These are phyloP conservation scores for Diaporthe australafricana DNA, from an alignment of 2,329 filamentous ascomycete genomes.

Conservation along the genomic window DNA sequence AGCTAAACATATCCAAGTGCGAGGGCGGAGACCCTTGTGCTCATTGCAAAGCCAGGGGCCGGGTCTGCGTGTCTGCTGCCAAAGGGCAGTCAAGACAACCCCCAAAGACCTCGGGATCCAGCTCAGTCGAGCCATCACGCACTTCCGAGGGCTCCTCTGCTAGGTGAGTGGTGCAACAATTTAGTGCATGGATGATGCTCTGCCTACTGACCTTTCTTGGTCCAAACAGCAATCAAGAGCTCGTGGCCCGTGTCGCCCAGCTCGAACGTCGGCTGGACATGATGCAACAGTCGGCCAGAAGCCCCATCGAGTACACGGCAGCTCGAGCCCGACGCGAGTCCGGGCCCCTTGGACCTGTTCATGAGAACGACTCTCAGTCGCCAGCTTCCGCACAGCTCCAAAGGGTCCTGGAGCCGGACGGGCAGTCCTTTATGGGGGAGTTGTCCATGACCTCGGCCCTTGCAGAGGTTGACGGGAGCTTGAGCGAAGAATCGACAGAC, in stretches of 20 bases:
- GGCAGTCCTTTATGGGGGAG: constrained; percentile 35
- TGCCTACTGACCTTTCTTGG: not conserved
- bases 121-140: not conserved
- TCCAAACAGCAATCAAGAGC: not conserved
- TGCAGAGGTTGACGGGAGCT: constrained; percentile 10
- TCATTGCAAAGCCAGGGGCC: constrained; percentile 31
- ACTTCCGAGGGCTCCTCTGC: not conserved
- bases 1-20: constrained; percentile 10
- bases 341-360: not conserved
- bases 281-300: not conserved
- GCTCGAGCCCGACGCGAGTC: not conserved
- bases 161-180: not conserved
- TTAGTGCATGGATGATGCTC: not conserved
- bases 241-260: constrained; percentile 21
- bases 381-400: constrained; percentile 18
- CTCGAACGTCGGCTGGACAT: constrained; percentile 33
- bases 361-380: not conserved
- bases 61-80: constrained; percentile 25
- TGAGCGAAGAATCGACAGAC: not conserved
- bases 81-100: constrained; percentile 1
- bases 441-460: constrained; percentile 31
- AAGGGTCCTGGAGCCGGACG: constrained; percentile 29
- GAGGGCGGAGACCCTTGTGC: constrained; percentile 34
- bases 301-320: not conserved
- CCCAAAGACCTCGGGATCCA: not conserved